These are phyloP conservation scores for Populus pruinosa DNA, from an alignment of 345 rosid species.

Conservation along the genomic window DNA sequence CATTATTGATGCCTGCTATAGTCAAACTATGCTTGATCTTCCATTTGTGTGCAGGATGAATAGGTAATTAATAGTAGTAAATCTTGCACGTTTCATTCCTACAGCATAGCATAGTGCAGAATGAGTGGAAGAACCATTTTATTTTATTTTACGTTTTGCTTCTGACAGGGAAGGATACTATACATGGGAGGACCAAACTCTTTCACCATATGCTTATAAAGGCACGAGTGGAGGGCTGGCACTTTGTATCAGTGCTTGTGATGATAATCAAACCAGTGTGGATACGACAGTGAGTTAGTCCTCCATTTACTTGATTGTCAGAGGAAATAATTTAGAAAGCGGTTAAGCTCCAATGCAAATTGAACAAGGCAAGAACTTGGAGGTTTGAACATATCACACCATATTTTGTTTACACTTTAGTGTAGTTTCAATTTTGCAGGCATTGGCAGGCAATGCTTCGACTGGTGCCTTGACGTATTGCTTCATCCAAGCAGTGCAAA, in stretches of 20 bases:
- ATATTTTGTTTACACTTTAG: background rate
- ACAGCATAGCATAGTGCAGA: background rate
- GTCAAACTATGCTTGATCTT: conserved; percentile 69
- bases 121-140: background rate
- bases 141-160: background rate
- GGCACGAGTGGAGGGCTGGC: conserved; percentile 79
- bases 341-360: background rate
- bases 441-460: conserved; percentile 45
- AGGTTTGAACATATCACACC: background rate
- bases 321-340: background rate
- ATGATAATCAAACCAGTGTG: conserved; percentile 48
- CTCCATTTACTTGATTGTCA: background rate
- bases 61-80: conserved; percentile 25
- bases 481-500: conserved; percentile 68
- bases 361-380: background rate
- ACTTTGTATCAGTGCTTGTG: conserved; percentile 67
- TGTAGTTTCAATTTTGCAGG: conserved; percentile 33
- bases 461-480: conserved; percentile 76
- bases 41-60: conserved; percentile 61
- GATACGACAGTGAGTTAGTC: conserved; percentile 48
- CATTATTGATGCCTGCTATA: conserved; percentile 64
- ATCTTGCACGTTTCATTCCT: background rate
- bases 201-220: conserved; percentile 32
- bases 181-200: conserved; percentile 56
- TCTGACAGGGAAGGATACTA: conserved; percentile 52